Evolutionary conservation across 2,329 filamentous ascomycete species (phyloP).

Genomic region (Thermothelomyces thermophilus): DNA sequence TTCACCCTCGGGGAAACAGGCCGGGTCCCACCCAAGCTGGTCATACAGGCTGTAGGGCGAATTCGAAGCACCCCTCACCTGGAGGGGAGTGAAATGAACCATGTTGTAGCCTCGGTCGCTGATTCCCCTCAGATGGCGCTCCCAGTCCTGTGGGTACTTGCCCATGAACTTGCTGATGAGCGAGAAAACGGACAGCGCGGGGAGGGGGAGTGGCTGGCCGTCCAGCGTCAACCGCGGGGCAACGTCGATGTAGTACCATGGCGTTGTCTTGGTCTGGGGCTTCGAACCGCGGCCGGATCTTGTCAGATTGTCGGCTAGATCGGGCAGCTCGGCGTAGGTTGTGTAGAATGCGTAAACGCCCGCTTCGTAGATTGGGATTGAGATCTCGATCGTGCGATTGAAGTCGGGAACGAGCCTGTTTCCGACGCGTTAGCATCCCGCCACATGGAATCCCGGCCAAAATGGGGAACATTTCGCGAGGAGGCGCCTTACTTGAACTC

Average conservation of each 20-base stretch:
- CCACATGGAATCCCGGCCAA: background rate
- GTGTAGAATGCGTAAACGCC: constrained; percentile 94
- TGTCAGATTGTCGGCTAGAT: constrained; percentile 55
- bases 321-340: constrained; percentile 81
- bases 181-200: constrained; percentile 86
- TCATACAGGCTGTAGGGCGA: constrained; percentile 97
- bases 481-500: constrained; percentile 70
- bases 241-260: constrained; percentile 88
- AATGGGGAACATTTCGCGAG: background rate
- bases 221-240: constrained; percentile 72
- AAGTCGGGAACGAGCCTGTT: constrained; percentile 80
- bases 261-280: constrained; percentile 58
- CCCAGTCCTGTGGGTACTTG: constrained; percentile 81
- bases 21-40: constrained; percentile 78
- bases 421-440: constrained; percentile 6
- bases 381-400: constrained; percentile 84
- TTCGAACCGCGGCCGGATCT: constrained; percentile 41
- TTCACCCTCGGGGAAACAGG: constrained; percentile 78
- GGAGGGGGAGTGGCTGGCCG: constrained; percentile 67
- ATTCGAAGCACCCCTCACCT: constrained; percentile 81
- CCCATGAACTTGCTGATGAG: constrained; percentile 98
- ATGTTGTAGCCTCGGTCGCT: constrained; percentile 94
- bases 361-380: constrained; percentile 72
- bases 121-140: constrained; percentile 81
- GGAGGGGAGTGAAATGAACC: constrained; percentile 95